Conservation (phyloP, 129 eudicot genomes). For the Calendula officinalis region DNA sequence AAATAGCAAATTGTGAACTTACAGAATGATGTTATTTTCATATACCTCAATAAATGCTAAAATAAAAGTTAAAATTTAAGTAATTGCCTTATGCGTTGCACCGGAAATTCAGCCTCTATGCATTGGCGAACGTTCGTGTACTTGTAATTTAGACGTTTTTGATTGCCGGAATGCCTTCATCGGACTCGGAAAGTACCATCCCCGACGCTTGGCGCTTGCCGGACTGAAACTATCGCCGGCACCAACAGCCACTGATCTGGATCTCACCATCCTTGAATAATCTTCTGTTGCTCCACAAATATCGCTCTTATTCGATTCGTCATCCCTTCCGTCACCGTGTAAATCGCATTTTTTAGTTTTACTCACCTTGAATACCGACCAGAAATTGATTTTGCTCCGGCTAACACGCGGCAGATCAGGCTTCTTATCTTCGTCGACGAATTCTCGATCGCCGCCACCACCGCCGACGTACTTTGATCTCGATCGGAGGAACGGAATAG, state of each 20-base stretch:
- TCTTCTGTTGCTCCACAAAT: constrained; percentile 29
- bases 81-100: constrained; percentile 17
- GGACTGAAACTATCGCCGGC: constrained; percentile 13
- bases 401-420: constrained; percentile 12
- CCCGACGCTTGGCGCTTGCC: constrained; percentile 34
- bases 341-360: constrained; percentile 38
- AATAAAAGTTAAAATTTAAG: constrained; percentile 22
- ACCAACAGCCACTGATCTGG: constrained; percentile 59
- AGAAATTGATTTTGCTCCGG: constrained; percentile 47
- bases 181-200: constrained; percentile 87
- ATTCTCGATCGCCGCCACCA: not conserved
- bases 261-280: constrained; percentile 49
- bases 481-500: constrained; percentile 56
- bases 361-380: constrained; percentile 46
- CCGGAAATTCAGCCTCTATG: constrained; percentile 47
- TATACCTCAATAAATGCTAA: constrained; percentile 21
- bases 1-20: constrained; percentile 3
- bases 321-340: constrained; percentile 17
- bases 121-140: constrained; percentile 57
- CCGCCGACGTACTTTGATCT: constrained; percentile 28
- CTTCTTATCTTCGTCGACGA: not conserved
- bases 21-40: not conserved
- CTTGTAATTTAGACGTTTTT: constrained; percentile 27
- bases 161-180: constrained; percentile 73
- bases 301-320: constrained; percentile 24